phyloP scores from a whole-genome alignment of 1,139 yeast species.

The Diutina pseudorugosa region DNA sequence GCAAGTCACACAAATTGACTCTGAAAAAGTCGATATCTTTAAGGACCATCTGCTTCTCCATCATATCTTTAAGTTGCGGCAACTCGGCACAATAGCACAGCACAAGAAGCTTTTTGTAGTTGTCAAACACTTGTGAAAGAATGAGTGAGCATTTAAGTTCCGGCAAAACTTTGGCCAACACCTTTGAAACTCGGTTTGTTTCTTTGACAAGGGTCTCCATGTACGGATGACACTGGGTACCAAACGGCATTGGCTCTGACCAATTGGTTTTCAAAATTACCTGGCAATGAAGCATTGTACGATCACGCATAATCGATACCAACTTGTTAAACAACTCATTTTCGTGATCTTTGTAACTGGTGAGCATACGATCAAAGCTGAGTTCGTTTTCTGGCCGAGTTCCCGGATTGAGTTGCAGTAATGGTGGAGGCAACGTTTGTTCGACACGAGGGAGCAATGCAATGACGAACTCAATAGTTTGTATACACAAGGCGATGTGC shows the following conservation, averaged over 20 bases:
- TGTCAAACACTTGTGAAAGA: slow-evolving; percentile 46
- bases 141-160: slow-evolving; percentile 35
- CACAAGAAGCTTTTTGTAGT: slow-evolving; percentile 43
- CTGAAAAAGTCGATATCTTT: slow-evolving; percentile 56
- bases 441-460: slow-evolving; percentile 14
- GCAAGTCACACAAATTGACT: slow-evolving; percentile 43
- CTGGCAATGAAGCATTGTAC: slow-evolving; percentile 38
- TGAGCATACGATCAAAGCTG: slow-evolving; percentile 17
- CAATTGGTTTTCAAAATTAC: slow-evolving; percentile 38
- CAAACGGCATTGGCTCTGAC: slow-evolving; percentile 29
- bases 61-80: slow-evolving; percentile 39
- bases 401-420: not conserved
- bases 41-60: slow-evolving; percentile 41
- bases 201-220: slow-evolving; percentile 62
- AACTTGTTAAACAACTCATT: slow-evolving; percentile 55
- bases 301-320: slow-evolving; percentile 58
- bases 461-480: slow-evolving; percentile 34
- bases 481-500: slow-evolving; percentile 60
- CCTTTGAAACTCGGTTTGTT: slow-evolving; percentile 50
- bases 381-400: slow-evolving; percentile 16
- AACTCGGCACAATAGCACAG: slow-evolving; percentile 42
- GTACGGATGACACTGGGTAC: slow-evolving; percentile 42
- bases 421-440: slow-evolving; percentile 8
- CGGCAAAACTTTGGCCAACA: slow-evolving; percentile 47
- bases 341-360: slow-evolving; percentile 46